Evolutionary conservation across 768 basidiomycete species (phyloP).

Genomic region (Leccinum rimulosum): DNA sequence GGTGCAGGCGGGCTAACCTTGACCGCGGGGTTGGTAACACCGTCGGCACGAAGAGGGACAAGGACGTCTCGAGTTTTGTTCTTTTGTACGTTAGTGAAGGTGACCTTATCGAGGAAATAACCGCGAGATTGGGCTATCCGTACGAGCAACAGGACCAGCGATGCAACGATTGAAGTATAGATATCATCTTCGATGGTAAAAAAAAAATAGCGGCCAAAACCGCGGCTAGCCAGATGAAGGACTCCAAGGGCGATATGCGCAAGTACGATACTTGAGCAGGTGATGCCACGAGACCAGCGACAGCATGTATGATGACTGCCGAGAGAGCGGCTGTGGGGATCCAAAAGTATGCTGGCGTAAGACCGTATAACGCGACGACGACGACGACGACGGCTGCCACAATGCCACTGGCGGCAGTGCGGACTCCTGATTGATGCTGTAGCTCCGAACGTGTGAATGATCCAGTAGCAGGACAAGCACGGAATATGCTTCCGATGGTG

Average conservation of each 20-base stretch:
- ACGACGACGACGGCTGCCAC: conserved; percentile 77
- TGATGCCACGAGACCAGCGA: conserved; percentile 81
- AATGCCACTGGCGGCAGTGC: conserved; percentile 89
- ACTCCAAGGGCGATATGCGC: conserved; percentile 92
- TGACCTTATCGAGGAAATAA: conserved; percentile 85
- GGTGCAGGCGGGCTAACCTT: conserved; percentile 76
- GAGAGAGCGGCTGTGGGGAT: conserved; percentile 81
- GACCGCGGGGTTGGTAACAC: conserved; percentile 65
- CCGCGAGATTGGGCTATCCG: conserved; percentile 88
- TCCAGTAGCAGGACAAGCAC: conserved; percentile 93
- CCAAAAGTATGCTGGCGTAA: conserved; percentile 92
- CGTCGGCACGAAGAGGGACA: conserved; percentile 65
- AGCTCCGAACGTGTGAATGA: conserved; percentile 97
- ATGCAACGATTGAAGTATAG: conserved; percentile 81
- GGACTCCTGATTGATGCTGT: conserved; percentile 95
- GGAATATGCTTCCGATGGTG: conserved; percentile 85
- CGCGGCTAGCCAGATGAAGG: conserved; percentile 82
- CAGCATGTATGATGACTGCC: conserved; percentile 93
- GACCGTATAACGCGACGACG: conserved; percentile 89
- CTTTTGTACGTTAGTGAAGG: conserved; percentile 43
- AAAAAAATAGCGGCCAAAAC: conserved; percentile 85
- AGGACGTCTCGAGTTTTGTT: conserved; percentile 69
- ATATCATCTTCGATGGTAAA: conserved; percentile 91
- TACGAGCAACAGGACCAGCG: conserved; percentile 75
- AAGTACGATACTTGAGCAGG: conserved; percentile 87